Evolutionary conservation across 2,329 filamentous ascomycete genomes (phyloP).

Genomic region (Diaporthe eres): DNA sequence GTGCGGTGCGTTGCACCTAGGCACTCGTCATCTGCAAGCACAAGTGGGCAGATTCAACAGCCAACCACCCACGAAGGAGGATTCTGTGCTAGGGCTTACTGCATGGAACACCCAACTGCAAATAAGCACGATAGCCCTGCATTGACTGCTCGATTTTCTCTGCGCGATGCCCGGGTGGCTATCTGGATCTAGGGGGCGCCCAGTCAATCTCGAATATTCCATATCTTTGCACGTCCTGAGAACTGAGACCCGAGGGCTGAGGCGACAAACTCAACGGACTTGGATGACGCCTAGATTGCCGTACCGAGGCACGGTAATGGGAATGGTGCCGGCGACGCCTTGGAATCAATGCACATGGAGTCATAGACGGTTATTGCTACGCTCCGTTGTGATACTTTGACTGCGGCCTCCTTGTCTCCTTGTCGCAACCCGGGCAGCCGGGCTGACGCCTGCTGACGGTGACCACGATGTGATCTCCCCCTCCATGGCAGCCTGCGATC

Average conservation of each 20-base stretch:
- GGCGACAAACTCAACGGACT: background rate
- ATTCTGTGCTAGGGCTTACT: slow-evolving; percentile 19
- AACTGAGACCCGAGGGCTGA: slow-evolving; percentile 3
- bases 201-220: slow-evolving; percentile 17
- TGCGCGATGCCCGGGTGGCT: background rate
- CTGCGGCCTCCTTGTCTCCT: background rate
- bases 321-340: background rate
- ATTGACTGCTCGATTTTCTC: background rate
- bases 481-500: background rate
- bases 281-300: slow-evolving; percentile 24
- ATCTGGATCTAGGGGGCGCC: background rate
- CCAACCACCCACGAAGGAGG: background rate
- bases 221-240: background rate
- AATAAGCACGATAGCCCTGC: slow-evolving; percentile 13
- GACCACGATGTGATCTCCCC: background rate
- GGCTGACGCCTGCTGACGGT: slow-evolving; percentile 1
- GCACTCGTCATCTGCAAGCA: slow-evolving; percentile 3
- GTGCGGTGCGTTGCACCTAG: background rate
- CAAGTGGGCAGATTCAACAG: background rate
- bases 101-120: slow-evolving; percentile 2
- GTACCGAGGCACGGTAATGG: background rate
- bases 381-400: background rate
- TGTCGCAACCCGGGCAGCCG: background rate
- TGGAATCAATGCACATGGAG: background rate
- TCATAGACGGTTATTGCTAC: slow-evolving; percentile 3